phyloP scores from a whole-genome alignment of 2,329 filamentous ascomycete genomes.

The Diaporthe citriasiana region DNA sequence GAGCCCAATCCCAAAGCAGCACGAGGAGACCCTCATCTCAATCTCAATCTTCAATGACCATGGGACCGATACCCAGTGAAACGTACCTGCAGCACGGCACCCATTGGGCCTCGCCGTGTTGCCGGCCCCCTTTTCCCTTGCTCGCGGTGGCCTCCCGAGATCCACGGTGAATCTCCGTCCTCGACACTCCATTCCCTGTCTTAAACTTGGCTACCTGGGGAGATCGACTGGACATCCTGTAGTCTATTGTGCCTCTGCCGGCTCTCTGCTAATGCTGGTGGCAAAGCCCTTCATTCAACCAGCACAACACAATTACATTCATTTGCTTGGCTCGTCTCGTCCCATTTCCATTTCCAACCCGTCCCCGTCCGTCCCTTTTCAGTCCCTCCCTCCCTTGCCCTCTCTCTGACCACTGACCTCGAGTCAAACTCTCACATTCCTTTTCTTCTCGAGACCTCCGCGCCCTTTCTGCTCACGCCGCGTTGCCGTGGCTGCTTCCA shows the following conservation, averaged over 20 bases:
- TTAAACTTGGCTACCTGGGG: constrained; percentile 15
- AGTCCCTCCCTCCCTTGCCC: neutral
- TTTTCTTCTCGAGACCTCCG: neutral
- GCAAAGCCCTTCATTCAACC: constrained; percentile 10
- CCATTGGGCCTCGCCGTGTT: constrained; percentile 21
- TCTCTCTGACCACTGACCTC: neutral
- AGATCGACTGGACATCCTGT: constrained; percentile 8
- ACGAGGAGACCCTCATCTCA: constrained; percentile 30
- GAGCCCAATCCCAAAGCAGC: constrained; percentile 33
- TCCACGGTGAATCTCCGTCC: constrained; percentile 36
- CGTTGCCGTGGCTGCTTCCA: constrained; percentile 10
- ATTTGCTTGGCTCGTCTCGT: constrained; percentile 29
- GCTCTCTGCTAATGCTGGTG: constrained; percentile 5
- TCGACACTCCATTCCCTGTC: constrained; percentile 5
- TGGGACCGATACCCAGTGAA: constrained; percentile 27
- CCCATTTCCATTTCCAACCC: constrained; percentile 9
- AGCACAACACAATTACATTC: constrained; percentile 11
- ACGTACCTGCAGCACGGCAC: constrained; percentile 29
- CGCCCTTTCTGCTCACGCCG: constrained; percentile 10
- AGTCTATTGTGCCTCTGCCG: neutral
- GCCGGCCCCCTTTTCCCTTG: constrained; percentile 35
- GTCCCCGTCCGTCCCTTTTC: constrained; percentile 25
- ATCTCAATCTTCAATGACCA: constrained; percentile 31
- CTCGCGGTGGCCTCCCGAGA: constrained; percentile 25
- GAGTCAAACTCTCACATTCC: constrained; percentile 13